phyloP scores from a whole-genome alignment of 345 rosid species.

The Corymbia maculata region DNA sequence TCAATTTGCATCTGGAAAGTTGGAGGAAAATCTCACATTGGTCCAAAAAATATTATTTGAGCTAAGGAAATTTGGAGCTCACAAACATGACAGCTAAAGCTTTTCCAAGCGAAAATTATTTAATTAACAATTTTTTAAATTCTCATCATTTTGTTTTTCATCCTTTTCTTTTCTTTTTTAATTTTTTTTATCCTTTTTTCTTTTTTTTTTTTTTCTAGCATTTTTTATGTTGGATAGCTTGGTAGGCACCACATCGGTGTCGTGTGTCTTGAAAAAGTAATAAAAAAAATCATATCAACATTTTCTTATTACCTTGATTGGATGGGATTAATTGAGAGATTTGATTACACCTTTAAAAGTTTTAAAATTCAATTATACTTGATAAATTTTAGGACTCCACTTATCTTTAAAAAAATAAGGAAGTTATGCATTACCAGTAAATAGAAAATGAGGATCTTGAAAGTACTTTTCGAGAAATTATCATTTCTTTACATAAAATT shows the following conservation, averaged over 20 bases:
- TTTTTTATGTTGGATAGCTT: not conserved
- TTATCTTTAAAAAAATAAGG: not conserved
- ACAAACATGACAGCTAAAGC: not conserved
- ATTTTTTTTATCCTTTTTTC: not conserved
- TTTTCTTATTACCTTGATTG: not conserved
- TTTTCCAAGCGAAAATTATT: not conserved
- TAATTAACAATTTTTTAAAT: not conserved
- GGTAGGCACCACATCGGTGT: not conserved
- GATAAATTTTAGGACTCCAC: rapidly evolving
- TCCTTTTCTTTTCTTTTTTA: not conserved
- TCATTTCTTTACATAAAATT: not conserved
- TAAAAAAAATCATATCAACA: not conserved
- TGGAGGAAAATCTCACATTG: not conserved
- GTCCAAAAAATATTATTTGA: not conserved
- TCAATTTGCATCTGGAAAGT: not conserved
- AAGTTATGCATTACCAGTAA: not conserved
- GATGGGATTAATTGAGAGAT: rapidly evolving
- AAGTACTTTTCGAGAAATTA: not conserved
- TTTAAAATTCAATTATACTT: rapidly evolving
- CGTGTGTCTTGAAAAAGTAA: not conserved
- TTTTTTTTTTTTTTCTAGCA: too few species aligned
- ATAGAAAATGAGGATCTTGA: not conserved
- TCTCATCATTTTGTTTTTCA: not conserved
- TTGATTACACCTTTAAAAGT: rapidly evolving
- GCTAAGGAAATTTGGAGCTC: not conserved